Evolutionary conservation across 257 asterid genomes (phyloP).

Genomic region (Ligustrum vulgare): DNA sequence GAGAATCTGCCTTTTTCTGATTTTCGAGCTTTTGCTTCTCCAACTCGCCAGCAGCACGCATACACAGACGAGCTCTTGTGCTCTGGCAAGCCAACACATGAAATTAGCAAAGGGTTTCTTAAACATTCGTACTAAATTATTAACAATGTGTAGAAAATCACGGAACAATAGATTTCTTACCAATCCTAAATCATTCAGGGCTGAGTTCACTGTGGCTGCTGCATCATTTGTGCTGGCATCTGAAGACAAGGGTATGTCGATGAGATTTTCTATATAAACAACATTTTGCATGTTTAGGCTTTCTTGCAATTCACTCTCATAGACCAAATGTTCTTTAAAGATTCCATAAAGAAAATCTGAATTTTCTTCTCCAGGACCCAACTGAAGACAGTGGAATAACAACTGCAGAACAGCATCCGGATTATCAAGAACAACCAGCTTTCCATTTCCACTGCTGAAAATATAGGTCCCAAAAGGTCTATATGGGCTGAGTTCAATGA

Average conservation of each 20-base stretch:
- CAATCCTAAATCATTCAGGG: slow-evolving; percentile 72
- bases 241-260: slow-evolving; percentile 61
- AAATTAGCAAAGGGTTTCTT: neutral
- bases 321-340: slow-evolving; percentile 49
- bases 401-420: slow-evolving; percentile 78
- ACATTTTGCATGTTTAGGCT: slow-evolving; percentile 73
- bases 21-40: slow-evolving; percentile 70
- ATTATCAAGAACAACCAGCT: slow-evolving; percentile 56
- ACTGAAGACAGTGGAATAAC: slow-evolving; percentile 66
- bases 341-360: slow-evolving; percentile 37
- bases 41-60: slow-evolving; percentile 80
- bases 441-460: slow-evolving; percentile 64
- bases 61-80: slow-evolving; percentile 70
- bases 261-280: slow-evolving; percentile 44
- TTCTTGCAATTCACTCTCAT: slow-evolving; percentile 60
- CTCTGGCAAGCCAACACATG: slow-evolving; percentile 42
- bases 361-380: slow-evolving; percentile 49
- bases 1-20: slow-evolving; percentile 52
- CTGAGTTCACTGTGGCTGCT: slow-evolving; percentile 32
- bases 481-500: slow-evolving; percentile 77
- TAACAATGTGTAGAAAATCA: neutral
- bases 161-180: slow-evolving; percentile 31
- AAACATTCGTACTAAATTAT: neutral
- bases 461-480: slow-evolving; percentile 70
- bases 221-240: slow-evolving; percentile 40